These are phyloP conservation scores for Hura crepitans DNA, from an alignment of 441 rosid species.

Conservation along the genomic window DNA sequence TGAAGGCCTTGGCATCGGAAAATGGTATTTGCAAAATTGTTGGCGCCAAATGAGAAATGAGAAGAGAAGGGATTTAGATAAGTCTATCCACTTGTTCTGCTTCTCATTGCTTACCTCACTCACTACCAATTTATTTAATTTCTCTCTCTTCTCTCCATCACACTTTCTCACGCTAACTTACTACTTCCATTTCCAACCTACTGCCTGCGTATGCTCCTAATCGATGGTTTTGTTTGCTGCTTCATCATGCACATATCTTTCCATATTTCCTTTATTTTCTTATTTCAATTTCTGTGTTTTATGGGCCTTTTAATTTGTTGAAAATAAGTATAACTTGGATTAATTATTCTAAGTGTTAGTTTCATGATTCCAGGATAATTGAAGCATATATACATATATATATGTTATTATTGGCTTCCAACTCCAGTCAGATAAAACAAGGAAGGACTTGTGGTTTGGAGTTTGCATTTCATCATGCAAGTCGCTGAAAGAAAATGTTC, in stretches of 20 bases:
- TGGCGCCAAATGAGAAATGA: slow-evolving; percentile 48
- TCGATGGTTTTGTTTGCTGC: neutral
- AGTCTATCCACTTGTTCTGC: slow-evolving; percentile 29
- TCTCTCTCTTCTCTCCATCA: neutral
- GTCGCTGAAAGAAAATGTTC: slow-evolving; percentile 37
- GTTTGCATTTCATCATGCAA: slow-evolving; percentile 39
- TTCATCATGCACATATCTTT: too few species aligned
- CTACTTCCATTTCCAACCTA: too few species aligned
- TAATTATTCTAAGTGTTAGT: too few species aligned
- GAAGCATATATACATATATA: too few species aligned
- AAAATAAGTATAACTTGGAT: too few species aligned
- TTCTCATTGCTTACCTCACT: slow-evolving; percentile 19
- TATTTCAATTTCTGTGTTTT: too few species aligned
- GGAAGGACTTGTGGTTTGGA: slow-evolving; percentile 14
- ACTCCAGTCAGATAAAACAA: too few species aligned
- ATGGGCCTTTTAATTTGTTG: too few species aligned
- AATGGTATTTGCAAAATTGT: slow-evolving; percentile 26
- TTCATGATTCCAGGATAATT: too few species aligned
- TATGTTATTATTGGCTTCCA: too few species aligned
- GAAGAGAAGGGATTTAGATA: slow-evolving; percentile 21
- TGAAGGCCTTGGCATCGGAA: neutral
- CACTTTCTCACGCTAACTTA: neutral
- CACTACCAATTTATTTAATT: neutral
- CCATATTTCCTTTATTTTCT: too few species aligned
- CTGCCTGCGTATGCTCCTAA: neutral